A percentile compares a stretch with the other conserved stretches of the same genome.
Evolutionary conservation across 768 basidiomycete genomes (phyloP).

Genomic region (Daedaleopsis sinensis): DNA sequence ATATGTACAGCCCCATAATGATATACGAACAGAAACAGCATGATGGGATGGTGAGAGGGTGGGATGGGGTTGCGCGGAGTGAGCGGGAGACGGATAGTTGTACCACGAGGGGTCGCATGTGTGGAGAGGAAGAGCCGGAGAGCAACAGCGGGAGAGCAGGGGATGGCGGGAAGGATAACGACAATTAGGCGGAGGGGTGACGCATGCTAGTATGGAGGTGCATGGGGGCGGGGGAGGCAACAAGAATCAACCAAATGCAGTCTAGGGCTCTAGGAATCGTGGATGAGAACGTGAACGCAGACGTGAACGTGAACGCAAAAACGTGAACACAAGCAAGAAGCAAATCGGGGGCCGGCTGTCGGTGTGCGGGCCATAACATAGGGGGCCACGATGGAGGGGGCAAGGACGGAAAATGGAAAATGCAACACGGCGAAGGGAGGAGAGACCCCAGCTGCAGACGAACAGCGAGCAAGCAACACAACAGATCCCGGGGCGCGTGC

Average conservation of each 20-base stretch:
- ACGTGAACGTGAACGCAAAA: not conserved
- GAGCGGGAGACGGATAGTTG: not conserved
- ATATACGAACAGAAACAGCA: not conserved
- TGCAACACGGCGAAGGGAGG: not conserved
- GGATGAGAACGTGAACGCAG: not conserved
- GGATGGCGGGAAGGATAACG: not conserved
- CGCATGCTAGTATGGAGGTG: conserved; percentile 8
- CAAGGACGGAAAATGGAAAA: not conserved
- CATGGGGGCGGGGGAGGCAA: not conserved
- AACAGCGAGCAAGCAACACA: not conserved
- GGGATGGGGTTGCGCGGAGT: not conserved
- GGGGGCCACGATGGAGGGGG: too few species aligned
- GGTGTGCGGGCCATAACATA: conserved; percentile 17
- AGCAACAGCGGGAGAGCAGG: not conserved
- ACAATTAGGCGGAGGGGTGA: conserved; percentile 11
- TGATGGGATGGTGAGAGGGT: not conserved
- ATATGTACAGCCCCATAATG: conserved; percentile 7
- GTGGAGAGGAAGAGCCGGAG: not conserved
- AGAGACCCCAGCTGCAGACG: too few species aligned
- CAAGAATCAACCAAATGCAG: conserved; percentile 9
- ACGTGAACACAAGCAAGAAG: not conserved
- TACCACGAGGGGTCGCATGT: not conserved
- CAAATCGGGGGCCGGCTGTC: not conserved
- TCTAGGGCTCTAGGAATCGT: conserved; percentile 14
- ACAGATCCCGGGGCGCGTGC: too few species aligned